Evolutionary conservation across 129 eudicot species (phyloP), one percentile per base, ranked within the genome.

Genomic region (Escallonia rubra): DNA sequence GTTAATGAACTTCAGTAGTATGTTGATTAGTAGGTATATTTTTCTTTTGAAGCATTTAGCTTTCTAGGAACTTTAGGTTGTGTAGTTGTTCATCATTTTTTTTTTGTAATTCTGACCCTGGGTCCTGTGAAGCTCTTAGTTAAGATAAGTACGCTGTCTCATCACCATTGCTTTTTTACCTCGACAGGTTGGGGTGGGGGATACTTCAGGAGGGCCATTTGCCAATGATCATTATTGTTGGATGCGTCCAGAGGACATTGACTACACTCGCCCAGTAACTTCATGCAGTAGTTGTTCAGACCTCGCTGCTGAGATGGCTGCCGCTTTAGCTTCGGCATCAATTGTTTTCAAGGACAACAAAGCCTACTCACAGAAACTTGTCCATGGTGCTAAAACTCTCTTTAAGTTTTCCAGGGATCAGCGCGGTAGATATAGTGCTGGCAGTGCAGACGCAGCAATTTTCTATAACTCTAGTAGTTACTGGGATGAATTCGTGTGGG

Each of bases 281-380:
- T 79, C 73, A 72, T 92, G 98, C 42, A 66, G 70, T 6, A 68
- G 86, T 64, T 92, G 96, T 82, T 92, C 98, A 3, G 96, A 92
- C 69, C 96, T 92, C 51, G 96, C 96, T 39, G 96, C 98, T 3
- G 98, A 92, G 73, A 92, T 92, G 98, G 96, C 98, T 7, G 98
- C 98, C 69, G 90, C 98, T 76, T 64, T 92, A 73, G 98, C 98
- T 61, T 79, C 98, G 4, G 96, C 96, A 6, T 92, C 98, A 9
- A 92, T 92, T 43, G 96, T 92, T 43, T 92, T 92, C 81, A 88
- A 92, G 68, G 98, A 92, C 80, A 82, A 92, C 80, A 92, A 88
- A 68, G 89, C 84, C 4, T 92, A 92, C 78, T 92, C 98, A 3
- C 81, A 84, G 68, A 88, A 92, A 80, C 96, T 92, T 57, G 95